Base-by-base conservation (phyloP, 768 basidiomycete genomes). In the Boletus insuetus region DNA sequence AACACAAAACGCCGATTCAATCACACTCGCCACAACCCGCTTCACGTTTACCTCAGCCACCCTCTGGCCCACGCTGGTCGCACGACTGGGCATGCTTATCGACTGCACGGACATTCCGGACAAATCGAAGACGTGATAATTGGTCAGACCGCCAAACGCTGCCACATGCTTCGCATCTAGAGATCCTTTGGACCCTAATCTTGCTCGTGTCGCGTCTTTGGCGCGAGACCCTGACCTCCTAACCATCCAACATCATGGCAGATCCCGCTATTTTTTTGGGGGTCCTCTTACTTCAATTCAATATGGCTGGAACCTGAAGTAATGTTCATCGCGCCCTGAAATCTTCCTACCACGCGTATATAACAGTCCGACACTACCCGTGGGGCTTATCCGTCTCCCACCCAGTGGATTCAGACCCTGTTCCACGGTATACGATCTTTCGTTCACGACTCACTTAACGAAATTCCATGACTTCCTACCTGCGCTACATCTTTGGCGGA, bases 401-500 rank as follows among this genome's bases (percentile, higher is more conserved):
- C 29, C 51, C 46, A 49, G 54, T 58, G 53, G 55, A 38, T 32
- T 44, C 32, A 19, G 47, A 46, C 45, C 54, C 46, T 53, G 19
- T n/a, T 56, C 35, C 51, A 56, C 55, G 49, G 50, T 45, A 46
- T 42, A 64, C 64, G 58, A 63, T 63, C 46, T 39, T 38, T 46
- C 41, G 13, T 50, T 61, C 41, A 66, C 70, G 63, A 61, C 51
- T 38, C 9, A 34, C 46, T 19, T 31, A 29, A 65, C 60, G 53
- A 55, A 48, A 17, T 49, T 60, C 51, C 53, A 82, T 82, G 80
- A 74, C 79, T 47, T 76, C 81, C 34, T 79, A 79, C 70, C 63
- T 82, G 54, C 81, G 81, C 56, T 78, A 66, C 55, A 69, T 78
- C 60, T 79, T 79, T 53, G 77, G 77, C 41, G 71, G 70, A 38